Conservation (phyloP, 2,329 filamentous ascomycete species). For the Aspergillus terreus region DNA sequence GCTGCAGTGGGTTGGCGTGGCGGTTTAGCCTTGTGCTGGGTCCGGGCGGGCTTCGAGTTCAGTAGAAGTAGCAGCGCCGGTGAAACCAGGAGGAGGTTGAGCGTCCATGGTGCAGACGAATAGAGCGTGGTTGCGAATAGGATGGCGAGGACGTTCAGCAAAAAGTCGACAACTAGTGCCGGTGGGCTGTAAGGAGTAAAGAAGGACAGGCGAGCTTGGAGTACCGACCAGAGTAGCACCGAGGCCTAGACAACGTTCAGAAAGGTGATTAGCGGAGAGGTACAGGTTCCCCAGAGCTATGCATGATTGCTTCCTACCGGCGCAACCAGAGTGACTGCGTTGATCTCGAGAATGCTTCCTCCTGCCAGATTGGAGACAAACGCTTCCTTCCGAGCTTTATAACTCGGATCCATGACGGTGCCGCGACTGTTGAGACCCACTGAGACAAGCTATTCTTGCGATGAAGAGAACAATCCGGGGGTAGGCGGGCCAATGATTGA, state of each 20-base stretch:
- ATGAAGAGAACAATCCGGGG: not conserved
- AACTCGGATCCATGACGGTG: constrained; percentile 49
- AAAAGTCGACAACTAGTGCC: constrained; percentile 72
- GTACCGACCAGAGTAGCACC: constrained; percentile 79
- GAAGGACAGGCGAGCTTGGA: constrained; percentile 79
- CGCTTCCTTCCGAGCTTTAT: constrained; percentile 90
- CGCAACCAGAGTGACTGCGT: constrained; percentile 77
- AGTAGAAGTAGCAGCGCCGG: constrained; percentile 64
- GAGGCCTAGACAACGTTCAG: constrained; percentile 57
- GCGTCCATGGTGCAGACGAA: constrained; percentile 66
- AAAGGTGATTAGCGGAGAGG: not conserved
- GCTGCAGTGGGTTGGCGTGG: constrained; percentile 20
- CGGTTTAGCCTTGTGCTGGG: constrained; percentile 33
- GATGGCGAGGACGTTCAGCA: constrained; percentile 78
- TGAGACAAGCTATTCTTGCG: not conserved
- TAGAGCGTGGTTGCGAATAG: constrained; percentile 86
- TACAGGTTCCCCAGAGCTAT: too few species aligned
- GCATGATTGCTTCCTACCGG: constrained; percentile 57
- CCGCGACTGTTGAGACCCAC: not conserved
- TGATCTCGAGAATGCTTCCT: constrained; percentile 79
- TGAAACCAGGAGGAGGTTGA: constrained; percentile 69
- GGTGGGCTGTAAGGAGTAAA: constrained; percentile 71
- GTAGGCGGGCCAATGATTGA: not conserved
- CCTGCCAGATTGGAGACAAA: constrained; percentile 91
- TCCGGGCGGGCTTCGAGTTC: constrained; percentile 27